These are phyloP conservation scores for Melaleuca alternifolia DNA, from an alignment of 345 rosid genomes.

Conservation along the genomic window DNA sequence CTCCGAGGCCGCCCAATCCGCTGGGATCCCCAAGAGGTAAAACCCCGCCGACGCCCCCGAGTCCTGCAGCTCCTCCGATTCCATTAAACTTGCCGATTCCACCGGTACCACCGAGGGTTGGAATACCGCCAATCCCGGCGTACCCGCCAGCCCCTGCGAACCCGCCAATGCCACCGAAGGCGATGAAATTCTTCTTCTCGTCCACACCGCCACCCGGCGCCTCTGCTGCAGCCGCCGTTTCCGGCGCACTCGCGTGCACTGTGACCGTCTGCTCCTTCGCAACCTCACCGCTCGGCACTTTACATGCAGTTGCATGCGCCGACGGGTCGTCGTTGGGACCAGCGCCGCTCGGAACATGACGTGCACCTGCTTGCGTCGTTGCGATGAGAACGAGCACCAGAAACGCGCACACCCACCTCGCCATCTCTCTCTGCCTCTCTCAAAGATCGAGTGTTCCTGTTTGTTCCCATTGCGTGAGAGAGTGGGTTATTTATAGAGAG, in stretches of 20 bases:
- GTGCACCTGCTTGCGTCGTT: neutral
- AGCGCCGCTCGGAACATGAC: neutral
- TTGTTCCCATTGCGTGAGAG: neutral
- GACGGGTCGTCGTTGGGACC: neutral
- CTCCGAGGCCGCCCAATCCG: constrained; percentile 1
- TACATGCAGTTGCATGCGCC: neutral
- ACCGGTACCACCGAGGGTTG: constrained; percentile 37
- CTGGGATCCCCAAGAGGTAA: constrained; percentile 13
- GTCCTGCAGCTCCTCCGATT: constrained; percentile 42
- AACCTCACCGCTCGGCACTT: neutral
- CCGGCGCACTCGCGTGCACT: neutral
- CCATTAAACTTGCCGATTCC: constrained; percentile 44
- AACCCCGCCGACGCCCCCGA: constrained; percentile 51
- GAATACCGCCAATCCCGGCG: constrained; percentile 54
- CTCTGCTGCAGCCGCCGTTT: constrained; percentile 21
- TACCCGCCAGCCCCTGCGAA: constrained; percentile 66
- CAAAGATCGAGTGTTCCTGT: neutral
- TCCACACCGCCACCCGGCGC: constrained; percentile 24
- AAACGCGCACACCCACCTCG: neutral
- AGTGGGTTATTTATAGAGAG: neutral
- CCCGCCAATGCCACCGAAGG: constrained; percentile 60
- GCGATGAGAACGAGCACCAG: neutral
- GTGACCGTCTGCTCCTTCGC: neutral
- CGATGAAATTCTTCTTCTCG: constrained; percentile 49
- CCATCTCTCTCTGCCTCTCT: neutral